Evolutionary conservation across 257 asterid species (phyloP).

Genomic region (Nicotiana sylvestris): DNA sequence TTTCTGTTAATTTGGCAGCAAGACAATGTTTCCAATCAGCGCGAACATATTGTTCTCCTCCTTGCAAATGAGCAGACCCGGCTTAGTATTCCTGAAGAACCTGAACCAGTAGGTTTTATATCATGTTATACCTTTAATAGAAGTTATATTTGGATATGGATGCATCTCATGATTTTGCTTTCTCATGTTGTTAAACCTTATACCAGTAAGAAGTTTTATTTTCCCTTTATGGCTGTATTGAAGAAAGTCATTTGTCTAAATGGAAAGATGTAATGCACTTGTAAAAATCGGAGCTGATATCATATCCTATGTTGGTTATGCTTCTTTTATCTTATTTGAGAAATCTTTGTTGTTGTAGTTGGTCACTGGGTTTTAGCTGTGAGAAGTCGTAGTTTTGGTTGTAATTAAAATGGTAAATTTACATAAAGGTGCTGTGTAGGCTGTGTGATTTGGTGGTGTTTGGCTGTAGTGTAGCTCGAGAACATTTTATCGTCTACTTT

Average conservation of each 20-base stretch:
- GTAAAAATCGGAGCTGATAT: background rate
- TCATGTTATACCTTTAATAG: constrained; percentile 12
- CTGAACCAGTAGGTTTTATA: constrained; percentile 69
- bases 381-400: background rate
- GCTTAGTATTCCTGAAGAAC: constrained; percentile 70
- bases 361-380: background rate
- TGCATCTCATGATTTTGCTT: background rate
- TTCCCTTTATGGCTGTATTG: background rate
- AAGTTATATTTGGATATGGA: background rate
- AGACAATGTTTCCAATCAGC: constrained; percentile 87
- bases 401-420: background rate
- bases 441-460: background rate
- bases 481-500: background rate
- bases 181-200: background rate
- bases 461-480: background rate
- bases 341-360: background rate
- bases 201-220: background rate
- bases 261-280: background rate
- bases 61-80: constrained; percentile 95
- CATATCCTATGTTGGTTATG: background rate
- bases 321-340: background rate
- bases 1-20: constrained; percentile 46
- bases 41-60: constrained; percentile 88
- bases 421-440: background rate
- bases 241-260: background rate